Evolutionary conservation across 2,329 filamentous ascomycete genomes (phyloP).

Genomic region (Cladosporium velox): DNA sequence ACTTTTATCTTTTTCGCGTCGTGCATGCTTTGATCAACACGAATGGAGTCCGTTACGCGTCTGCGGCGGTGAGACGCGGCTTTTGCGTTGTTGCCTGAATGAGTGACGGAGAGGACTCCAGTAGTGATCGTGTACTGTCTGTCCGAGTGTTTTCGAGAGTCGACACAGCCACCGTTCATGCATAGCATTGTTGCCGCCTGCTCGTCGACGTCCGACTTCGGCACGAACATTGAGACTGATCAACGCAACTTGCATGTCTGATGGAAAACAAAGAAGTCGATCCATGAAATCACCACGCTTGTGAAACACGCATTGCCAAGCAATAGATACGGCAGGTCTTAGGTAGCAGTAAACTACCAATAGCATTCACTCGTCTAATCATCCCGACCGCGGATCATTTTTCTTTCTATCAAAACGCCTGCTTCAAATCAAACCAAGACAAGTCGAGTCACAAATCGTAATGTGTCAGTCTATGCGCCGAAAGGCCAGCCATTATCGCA

Average conservation of each 20-base stretch:
- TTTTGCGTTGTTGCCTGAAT: not conserved
- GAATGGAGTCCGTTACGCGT: not conserved
- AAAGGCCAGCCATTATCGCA: not conserved
- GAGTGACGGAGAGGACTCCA: not conserved
- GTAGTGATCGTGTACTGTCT: not conserved
- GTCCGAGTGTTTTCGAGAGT: not conserved
- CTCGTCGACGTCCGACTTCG: not conserved
- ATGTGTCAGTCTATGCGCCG: not conserved
- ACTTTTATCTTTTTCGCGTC: not conserved
- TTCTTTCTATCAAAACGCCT: not conserved
- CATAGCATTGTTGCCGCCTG: not conserved
- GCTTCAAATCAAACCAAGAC: not conserved
- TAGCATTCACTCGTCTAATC: conserved; percentile 10
- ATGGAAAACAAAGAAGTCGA: not conserved
- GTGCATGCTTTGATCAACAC: not conserved
- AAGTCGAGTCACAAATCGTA: not conserved
- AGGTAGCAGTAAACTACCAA: not conserved
- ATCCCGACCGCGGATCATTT: not conserved
- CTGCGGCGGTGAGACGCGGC: conserved; percentile 5
- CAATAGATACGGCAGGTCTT: not conserved
- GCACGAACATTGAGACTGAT: not conserved
- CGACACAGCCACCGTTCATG: not conserved
- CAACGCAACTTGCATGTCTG: not conserved
- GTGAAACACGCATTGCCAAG: not conserved
- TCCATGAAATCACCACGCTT: not conserved